These are phyloP conservation scores for Volvariella volvacea DNA, from an alignment of 1,284 basidiomycete genomes.

Conservation along the genomic window DNA sequence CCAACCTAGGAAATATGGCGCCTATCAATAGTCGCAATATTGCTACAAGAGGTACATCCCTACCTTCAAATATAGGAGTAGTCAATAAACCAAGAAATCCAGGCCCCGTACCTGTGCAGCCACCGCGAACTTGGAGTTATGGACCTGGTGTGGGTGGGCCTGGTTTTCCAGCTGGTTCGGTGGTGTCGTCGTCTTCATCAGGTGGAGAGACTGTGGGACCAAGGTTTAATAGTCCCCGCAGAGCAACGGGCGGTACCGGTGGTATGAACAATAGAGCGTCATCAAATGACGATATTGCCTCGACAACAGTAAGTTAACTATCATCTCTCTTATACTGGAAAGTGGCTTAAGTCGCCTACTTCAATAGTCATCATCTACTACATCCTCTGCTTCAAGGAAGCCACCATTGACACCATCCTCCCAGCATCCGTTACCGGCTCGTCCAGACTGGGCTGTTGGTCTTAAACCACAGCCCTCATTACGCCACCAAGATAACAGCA, in stretches of 20 bases:
- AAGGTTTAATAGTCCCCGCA: slow-evolving; percentile 47
- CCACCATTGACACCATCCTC: slow-evolving; percentile 68
- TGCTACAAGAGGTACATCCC: slow-evolving; percentile 8
- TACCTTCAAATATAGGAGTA: slow-evolving; percentile 12
- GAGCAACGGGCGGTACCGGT: slow-evolving; percentile 47
- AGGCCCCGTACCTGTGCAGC: slow-evolving; percentile 32
- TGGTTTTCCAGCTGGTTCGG: slow-evolving; percentile 23
- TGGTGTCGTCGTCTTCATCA: slow-evolving; percentile 12
- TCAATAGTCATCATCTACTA: slow-evolving; percentile 58
- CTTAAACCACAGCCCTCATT: slow-evolving; percentile 64
- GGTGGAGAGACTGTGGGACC: slow-evolving; percentile 50
- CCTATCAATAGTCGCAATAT: slow-evolving; percentile 12
- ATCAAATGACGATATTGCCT: slow-evolving; percentile 65
- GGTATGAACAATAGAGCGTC: slow-evolving; percentile 41
- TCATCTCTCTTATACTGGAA: slow-evolving; percentile 4
- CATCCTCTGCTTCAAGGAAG: slow-evolving; percentile 69
- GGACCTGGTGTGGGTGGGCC: slow-evolving; percentile 50
- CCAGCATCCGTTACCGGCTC: slow-evolving; percentile 65
- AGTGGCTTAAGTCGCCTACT: slow-evolving; percentile 3
- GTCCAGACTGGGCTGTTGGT: slow-evolving; percentile 82
- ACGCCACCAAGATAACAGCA: slow-evolving; percentile 38
- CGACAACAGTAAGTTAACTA: slow-evolving; percentile 53
- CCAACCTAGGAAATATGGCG: slow-evolving; percentile 9
- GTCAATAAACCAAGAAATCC: slow-evolving; percentile 15
- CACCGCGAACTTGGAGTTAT: slow-evolving; percentile 57